Evolutionary conservation across 306 rosid genomes (phyloP), one percentile per base, ranked within the genome.

Genomic region (Inga leiocalycina): DNA sequence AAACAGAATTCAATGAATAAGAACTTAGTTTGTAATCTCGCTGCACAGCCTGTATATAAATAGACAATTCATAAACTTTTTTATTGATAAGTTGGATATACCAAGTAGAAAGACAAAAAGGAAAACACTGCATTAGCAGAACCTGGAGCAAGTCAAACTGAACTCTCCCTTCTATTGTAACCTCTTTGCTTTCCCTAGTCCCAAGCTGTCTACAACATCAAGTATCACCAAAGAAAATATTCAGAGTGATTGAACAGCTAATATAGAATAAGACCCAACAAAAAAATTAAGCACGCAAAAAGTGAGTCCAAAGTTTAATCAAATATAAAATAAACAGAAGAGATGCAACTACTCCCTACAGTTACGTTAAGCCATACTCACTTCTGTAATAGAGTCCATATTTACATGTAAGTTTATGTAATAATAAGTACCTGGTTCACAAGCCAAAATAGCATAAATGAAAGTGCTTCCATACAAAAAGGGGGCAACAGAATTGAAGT

Each of bases 121-220:
- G 76, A 83, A 84, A 82, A 78, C 61, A 77, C 27, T 44, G 75
- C 64, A 56, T 64, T 35, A 71, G 82, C 66, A 75, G 78, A 79
- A 96, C 99, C 99, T 96, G 99, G 82, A 96, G 94, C 89, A 96
- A 87, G 88, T 96, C 99, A 87, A 96, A 96, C 83, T 96, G 99
- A 85, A 96, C 99, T 88, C 99, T 88, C 86, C 99, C 99, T 85
- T 96, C 98, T 74, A 96, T 79, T 37, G 97, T 76, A 61, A 96
- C 94, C 87, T 96, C 99, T 87, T 96, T 96, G 80, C 99, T 94
- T 83, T 96, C 99, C 89, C 99, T 89, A 81, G 94, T 96, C 76
- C 98, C 99, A 27, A 82, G 89, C 90, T 96, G 99, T 87, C 99
- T 96, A 86, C 69, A 81, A 85, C 61, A 84, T 72, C 67, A 85